Percentiles rank a stretch among this genome's conserved stretches.
Evolutionary conservation across 1,284 basidiomycete genomes (phyloP).

Genomic region (Cryptococcus neoformans): DNA sequence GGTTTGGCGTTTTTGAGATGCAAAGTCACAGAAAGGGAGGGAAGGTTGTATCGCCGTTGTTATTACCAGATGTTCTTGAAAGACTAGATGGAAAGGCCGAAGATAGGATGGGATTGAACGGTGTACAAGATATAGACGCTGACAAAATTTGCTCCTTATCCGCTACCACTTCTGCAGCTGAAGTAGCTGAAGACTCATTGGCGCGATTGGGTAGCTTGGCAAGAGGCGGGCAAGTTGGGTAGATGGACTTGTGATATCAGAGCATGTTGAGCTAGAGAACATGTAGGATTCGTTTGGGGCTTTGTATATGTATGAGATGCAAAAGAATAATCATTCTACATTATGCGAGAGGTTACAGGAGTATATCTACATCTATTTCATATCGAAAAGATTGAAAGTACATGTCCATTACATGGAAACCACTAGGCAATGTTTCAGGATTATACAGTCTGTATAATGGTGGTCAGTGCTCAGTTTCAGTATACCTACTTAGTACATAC

Average conservation of each 20-base stretch:
- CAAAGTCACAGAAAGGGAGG: neutral
- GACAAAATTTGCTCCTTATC: constrained; percentile 6
- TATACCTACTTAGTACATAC: constrained; percentile 21
- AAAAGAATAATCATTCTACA: no score
- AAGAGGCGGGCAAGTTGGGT: constrained; percentile 2
- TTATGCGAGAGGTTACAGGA: no score
- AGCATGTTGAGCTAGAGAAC: neutral
- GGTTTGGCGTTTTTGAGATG: constrained; percentile 17
- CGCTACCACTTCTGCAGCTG: constrained; percentile 22
- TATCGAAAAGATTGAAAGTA: no score
- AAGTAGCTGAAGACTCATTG: constrained; percentile 46
- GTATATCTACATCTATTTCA: no score
- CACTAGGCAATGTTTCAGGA: neutral
- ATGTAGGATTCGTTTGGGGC: no score
- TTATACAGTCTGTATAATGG: constrained; percentile 4
- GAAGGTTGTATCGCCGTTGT: neutral
- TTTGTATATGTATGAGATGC: no score
- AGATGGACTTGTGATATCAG: neutral
- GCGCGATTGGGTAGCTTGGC: constrained; percentile 40
- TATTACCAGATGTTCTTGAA: no score
- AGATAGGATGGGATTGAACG: no score
- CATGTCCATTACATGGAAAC: no score
- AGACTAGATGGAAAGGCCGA: no score
- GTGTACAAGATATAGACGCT: neutral
- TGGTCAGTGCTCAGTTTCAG: neutral